A percentile compares a stretch with the other conserved stretches of the same genome.
Evolutionary conservation across 2,329 filamentous ascomycete genomes (phyloP).

Genomic region (Aspergillus proliferans): DNA sequence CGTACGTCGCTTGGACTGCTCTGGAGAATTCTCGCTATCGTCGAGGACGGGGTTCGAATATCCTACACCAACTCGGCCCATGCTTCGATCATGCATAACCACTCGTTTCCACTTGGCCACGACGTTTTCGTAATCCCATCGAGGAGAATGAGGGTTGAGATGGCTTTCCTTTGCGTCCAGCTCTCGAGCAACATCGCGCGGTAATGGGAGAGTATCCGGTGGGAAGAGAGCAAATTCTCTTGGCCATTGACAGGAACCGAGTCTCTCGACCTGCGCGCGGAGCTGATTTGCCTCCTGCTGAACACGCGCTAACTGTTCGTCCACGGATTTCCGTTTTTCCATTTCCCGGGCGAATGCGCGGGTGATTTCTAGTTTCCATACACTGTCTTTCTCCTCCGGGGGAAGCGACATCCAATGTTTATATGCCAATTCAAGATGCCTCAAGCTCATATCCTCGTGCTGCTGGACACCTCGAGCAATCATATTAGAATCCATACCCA

Average conservation of each 20-base stretch:
- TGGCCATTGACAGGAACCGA: constrained; percentile 44
- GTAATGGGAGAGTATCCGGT: constrained; percentile 38
- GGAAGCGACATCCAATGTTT: constrained; percentile 67
- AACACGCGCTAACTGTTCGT: constrained; percentile 38
- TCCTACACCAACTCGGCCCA: constrained; percentile 33
- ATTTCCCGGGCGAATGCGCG: constrained; percentile 42
- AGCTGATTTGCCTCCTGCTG: constrained; percentile 45
- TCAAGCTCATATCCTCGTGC: constrained; percentile 63
- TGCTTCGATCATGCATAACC: constrained; percentile 40
- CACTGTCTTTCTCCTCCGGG: constrained; percentile 43
- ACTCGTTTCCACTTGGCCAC: constrained; percentile 45
- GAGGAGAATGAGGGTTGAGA: constrained; percentile 27
- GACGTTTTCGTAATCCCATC: constrained; percentile 45
- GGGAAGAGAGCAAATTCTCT: constrained; percentile 45
- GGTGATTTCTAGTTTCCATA: constrained; percentile 44
- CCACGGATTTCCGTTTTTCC: constrained; percentile 39
- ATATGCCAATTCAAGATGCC: constrained; percentile 73
- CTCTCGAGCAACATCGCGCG: constrained; percentile 33
- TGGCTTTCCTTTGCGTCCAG: constrained; percentile 30
- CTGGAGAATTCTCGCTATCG: constrained; percentile 1
- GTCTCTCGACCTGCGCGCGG: constrained; percentile 41
- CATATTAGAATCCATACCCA: constrained; percentile 29
- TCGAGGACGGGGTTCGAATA: constrained; percentile 16
- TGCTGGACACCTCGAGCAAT: constrained; percentile 46
- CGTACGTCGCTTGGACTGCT: constrained; percentile 2